A percentile compares a stretch with the other conserved stretches of the same genome.
These are phyloP conservation scores for Hyaloperonospora brassicae DNA, from an alignment of 352 stramenopile species.

Conservation along the genomic window DNA sequence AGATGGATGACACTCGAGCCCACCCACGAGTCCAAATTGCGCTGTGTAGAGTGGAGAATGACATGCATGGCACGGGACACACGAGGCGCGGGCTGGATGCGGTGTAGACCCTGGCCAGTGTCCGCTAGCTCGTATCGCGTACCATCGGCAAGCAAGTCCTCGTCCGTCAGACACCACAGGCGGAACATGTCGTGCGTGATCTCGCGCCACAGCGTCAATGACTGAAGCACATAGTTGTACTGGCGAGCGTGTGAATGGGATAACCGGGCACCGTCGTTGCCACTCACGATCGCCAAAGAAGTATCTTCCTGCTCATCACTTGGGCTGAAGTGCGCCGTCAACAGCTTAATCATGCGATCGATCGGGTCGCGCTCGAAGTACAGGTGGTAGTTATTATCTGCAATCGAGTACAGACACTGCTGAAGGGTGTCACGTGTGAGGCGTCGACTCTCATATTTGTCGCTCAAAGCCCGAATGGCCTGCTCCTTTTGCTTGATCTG, in stretches of 20 bases:
- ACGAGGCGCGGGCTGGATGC: slow-evolving; percentile 89
- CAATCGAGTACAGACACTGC: slow-evolving; percentile 93
- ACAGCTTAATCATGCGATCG: slow-evolving; percentile 90
- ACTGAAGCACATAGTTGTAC: slow-evolving; percentile 95
- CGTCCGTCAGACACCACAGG: slow-evolving; percentile 92
- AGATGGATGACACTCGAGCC: slow-evolving; percentile 94
- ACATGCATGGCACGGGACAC: slow-evolving; percentile 93
- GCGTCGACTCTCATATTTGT: slow-evolving; percentile 46
- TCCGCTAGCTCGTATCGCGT: slow-evolving; percentile 87
- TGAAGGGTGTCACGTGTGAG: slow-evolving; percentile 84
- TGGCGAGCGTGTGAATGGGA: slow-evolving; percentile 92
- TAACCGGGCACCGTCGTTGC: slow-evolving; percentile 88
- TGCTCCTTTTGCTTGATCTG: slow-evolving; percentile 91
- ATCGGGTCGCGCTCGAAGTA: slow-evolving; percentile 96
- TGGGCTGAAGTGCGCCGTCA: slow-evolving; percentile 85
- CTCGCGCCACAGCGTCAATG: slow-evolving; percentile 92
- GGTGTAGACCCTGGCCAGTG: slow-evolving; percentile 93
- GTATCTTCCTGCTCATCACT: slow-evolving; percentile 56
- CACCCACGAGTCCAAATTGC: slow-evolving; percentile 80
- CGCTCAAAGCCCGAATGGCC: slow-evolving; percentile 83
- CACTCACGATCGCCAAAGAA: slow-evolving; percentile 90
- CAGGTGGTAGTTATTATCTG: slow-evolving; percentile 95
- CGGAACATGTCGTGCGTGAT: slow-evolving; percentile 96
- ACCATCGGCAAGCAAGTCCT: slow-evolving; percentile 78
- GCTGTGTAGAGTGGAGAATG: slow-evolving; percentile 82